Evolutionary conservation across 495 filamentous ascomycete species (phyloP).

Genomic region (Lasiosphaeria miniovina): DNA sequence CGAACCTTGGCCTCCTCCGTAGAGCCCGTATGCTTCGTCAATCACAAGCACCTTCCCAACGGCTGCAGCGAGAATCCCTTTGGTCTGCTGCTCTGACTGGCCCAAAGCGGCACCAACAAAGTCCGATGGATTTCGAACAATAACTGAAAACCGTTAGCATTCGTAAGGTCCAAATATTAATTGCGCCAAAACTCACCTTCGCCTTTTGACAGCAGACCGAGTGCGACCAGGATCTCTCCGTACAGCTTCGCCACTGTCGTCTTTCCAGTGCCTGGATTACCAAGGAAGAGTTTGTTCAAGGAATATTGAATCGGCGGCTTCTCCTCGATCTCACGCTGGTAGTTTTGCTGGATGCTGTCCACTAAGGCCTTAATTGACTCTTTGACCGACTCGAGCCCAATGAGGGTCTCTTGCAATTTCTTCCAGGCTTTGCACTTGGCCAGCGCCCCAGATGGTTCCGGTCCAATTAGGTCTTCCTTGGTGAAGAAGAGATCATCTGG

Average conservation of each 20-base stretch:
- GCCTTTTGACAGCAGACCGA: slow-evolving; percentile 59
- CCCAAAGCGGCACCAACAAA: slow-evolving; percentile 65
- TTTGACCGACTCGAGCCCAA: slow-evolving; percentile 63
- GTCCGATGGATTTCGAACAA: slow-evolving; percentile 70
- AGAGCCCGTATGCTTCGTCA: slow-evolving; percentile 68
- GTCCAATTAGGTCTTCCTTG: slow-evolving; percentile 63
- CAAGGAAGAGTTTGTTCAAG: slow-evolving; percentile 70
- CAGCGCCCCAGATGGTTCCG: slow-evolving; percentile 56
- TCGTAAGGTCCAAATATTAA: neutral
- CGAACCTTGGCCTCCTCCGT: slow-evolving; percentile 25
- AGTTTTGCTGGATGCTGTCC: slow-evolving; percentile 59
- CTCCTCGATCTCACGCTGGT: slow-evolving; percentile 59
- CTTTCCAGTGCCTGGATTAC: slow-evolving; percentile 72
- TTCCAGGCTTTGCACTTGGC: slow-evolving; percentile 53
- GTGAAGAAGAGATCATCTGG: slow-evolving; percentile 53
- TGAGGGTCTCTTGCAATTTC: slow-evolving; percentile 53
- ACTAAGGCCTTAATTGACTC: slow-evolving; percentile 54
- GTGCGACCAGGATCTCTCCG: slow-evolving; percentile 58
- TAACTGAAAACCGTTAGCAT: slow-evolving; percentile 38
- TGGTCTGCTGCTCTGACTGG: slow-evolving; percentile 67
- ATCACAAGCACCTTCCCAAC: slow-evolving; percentile 74
- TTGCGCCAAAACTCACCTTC: slow-evolving; percentile 47
- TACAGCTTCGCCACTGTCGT: slow-evolving; percentile 75
- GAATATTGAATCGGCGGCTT: slow-evolving; percentile 53
- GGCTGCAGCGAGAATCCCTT: slow-evolving; percentile 62